Conservation (phyloP, 345 rosid species). For the Schrenkiella parvula region DNA sequence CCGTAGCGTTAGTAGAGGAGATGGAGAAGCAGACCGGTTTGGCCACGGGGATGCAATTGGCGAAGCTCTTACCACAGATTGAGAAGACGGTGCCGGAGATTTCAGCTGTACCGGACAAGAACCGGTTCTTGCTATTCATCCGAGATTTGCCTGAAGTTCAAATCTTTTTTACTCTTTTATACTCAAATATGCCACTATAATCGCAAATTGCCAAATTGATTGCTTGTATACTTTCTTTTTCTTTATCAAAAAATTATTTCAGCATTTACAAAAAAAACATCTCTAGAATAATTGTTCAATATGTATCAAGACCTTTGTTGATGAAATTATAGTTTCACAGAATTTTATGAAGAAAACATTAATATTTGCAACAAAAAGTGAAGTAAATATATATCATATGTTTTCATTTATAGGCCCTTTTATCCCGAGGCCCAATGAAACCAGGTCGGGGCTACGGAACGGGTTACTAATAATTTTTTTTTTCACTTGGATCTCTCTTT, state of each 20-base stretch:
- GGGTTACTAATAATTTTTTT: background rate
- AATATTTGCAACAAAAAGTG: background rate
- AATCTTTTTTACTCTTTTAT: slow-evolving; percentile 79
- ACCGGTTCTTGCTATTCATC: slow-evolving; percentile 55
- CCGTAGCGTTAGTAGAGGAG: slow-evolving; percentile 51
- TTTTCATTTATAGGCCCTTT: background rate
- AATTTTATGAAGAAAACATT: background rate
- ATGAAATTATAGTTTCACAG: no score
- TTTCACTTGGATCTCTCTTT: background rate
- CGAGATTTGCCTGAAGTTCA: slow-evolving; percentile 59
- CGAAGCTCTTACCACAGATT: slow-evolving; percentile 72
- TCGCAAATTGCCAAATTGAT: slow-evolving; percentile 5
- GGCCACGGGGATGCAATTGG: slow-evolving; percentile 59
- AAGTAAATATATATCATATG: background rate
- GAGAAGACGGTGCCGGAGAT: slow-evolving; percentile 51
- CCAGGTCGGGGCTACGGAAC: slow-evolving; percentile 10
- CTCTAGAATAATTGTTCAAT: background rate
- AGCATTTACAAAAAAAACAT: background rate
- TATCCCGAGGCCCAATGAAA: background rate
- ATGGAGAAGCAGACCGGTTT: slow-evolving; percentile 43
- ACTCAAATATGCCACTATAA: slow-evolving; percentile 56
- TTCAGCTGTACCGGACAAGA: slow-evolving; percentile 54
- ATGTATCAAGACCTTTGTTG: background rate
- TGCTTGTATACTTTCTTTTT: background rate
- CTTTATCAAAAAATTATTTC: background rate